Evolutionary conservation across 1,284 basidiomycete species (phyloP), one percentile per base, ranked within the genome.

Genomic region (Ceratobasidium sp.): DNA sequence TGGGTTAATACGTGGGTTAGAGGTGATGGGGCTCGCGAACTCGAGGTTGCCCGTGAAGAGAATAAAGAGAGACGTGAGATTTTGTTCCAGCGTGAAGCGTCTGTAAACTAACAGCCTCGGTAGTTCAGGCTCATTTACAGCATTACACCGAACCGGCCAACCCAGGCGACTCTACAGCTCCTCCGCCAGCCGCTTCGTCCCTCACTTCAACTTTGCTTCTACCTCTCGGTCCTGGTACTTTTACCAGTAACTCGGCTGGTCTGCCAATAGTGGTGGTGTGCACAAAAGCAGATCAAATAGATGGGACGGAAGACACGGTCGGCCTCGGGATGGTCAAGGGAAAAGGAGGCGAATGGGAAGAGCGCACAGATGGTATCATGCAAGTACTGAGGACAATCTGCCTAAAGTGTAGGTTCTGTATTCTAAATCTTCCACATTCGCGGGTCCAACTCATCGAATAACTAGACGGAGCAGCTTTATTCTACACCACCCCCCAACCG

Each of bases 291-390:
- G 93, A 96, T 80, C 81, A 93, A 74, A 95, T 96, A 75, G 93
- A 95, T 79, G 88, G 91, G 58, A 86, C 87, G 9, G 87, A 85
- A 73, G 92, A 95, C 76, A 86, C 90, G 76, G 88, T 88, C 39
- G 85, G 84, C 28, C 87, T 88, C 12, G 90, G 90, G 32, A 92
- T 92, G 89, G 90, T 92, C 1, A 93, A 92, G 80, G 92, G 91
- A 0, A 93, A 92, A 79, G 92, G 91, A 0, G 91, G 88, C 12
- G 92, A 92, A 77, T 96, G 94, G 91, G 97, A 99, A 80, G 97
- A 98, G 80, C 86, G 93, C 76, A 96, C 96, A 59, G 97, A 99
- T 80, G 93, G 93, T 67, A 86, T 98, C 23, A 97, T 98, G 89
- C 97, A 99, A 78, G 89, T 94, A 26, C 84, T 99, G 65, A 88